Percentiles rank a stretch among this genome's conserved stretches.
phyloP scores from a whole-genome alignment of 2,329 filamentous ascomycete species.

The Ophiognomonia clavigignenti-juglandacearum region DNA sequence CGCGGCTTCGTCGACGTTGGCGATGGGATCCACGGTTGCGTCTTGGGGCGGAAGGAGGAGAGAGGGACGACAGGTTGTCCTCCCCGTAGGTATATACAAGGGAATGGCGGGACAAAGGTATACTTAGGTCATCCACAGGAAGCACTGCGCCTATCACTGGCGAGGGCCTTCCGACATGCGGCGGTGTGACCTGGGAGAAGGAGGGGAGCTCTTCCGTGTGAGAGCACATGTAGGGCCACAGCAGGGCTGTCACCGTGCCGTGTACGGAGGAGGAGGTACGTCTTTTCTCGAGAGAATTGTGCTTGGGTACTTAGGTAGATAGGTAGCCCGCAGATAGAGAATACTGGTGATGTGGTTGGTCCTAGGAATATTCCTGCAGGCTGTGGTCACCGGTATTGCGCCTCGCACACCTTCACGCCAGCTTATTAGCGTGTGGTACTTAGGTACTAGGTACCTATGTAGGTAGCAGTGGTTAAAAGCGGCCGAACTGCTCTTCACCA shows the following conservation, averaged over 20 bases:
- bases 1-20: constrained; percentile 9
- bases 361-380: too few relatives aligned
- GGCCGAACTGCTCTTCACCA: neutral
- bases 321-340: too few relatives aligned
- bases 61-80: neutral
- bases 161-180: neutral
- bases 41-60: neutral
- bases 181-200: neutral
- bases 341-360: too few relatives aligned
- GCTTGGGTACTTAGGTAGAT: neutral
- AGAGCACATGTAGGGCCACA: neutral
- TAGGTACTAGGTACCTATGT: too few relatives aligned
- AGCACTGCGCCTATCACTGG: neutral
- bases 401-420: too few relatives aligned
- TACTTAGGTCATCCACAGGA: neutral
- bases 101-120: neutral
- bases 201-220: neutral
- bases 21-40: constrained; percentile 6
- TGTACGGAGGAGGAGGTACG: neutral
- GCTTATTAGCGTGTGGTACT: too few relatives aligned
- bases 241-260: neutral
- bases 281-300: neutral
- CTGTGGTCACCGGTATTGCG: too few relatives aligned
- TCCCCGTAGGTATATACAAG: neutral
- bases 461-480: too few relatives aligned